Evolutionary conservation across 768 basidiomycete species (phyloP).

Genomic region (Clitopilus passeckerianus): DNA sequence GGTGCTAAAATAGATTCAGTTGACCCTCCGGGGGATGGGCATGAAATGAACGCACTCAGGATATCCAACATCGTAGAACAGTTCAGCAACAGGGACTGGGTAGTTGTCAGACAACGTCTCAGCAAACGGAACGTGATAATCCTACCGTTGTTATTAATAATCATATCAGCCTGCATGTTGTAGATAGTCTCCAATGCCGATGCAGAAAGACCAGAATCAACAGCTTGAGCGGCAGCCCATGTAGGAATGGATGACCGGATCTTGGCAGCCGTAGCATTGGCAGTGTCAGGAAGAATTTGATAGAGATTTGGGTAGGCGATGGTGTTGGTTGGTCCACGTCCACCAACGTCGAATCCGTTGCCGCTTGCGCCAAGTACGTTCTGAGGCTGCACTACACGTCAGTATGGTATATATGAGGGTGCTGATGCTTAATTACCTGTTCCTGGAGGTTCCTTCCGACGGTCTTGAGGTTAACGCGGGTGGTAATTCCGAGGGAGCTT

Average conservation of each 20-base stretch:
- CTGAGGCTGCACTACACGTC: constrained; percentile 26
- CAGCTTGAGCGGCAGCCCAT: constrained; percentile 42
- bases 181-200: constrained; percentile 37
- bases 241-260: constrained; percentile 30
- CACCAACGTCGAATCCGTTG: constrained; percentile 35
- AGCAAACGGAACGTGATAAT: neutral
- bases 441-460: constrained; percentile 59
- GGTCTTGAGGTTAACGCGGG: constrained; percentile 39
- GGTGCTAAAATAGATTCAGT: constrained; percentile 18
- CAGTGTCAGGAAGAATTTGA: constrained; percentile 35
- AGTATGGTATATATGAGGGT: neutral
- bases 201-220: constrained; percentile 28
- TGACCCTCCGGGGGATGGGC: neutral
- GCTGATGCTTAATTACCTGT: constrained; percentile 24
- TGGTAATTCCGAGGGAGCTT: constrained; percentile 37
- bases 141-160: constrained; percentile 42
- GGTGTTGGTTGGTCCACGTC: constrained; percentile 39
- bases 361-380: constrained; percentile 33
- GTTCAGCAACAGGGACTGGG: constrained; percentile 40
- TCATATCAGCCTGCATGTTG: constrained; percentile 40
- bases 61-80: constrained; percentile 42
- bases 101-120: neutral
- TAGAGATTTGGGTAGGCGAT: constrained; percentile 50
- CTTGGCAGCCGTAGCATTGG: constrained; percentile 23
- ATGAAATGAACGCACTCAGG: constrained; percentile 29